phyloP scores from a whole-genome alignment of 1,284 basidiomycete genomes.

The Stereum hirsutum region DNA sequence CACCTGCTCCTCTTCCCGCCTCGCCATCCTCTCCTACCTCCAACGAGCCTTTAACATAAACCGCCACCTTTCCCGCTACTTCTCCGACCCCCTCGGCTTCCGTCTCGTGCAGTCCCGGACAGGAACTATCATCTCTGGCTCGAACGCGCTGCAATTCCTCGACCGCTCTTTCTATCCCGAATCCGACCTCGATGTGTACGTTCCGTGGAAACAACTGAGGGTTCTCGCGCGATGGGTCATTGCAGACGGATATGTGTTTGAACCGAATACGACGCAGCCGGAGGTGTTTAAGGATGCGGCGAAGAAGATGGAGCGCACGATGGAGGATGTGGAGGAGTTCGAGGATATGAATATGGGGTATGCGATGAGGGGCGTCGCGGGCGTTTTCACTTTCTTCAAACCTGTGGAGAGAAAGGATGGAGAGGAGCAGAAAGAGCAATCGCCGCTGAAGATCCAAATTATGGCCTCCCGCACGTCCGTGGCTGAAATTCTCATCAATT shows the following conservation, averaged over 20 bases:
- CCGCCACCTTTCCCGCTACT: constrained; percentile 17
- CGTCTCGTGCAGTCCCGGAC: constrained; percentile 34
- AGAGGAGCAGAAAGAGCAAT: not conserved
- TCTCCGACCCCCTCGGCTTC: constrained; percentile 25
- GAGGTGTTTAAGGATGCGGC: not conserved
- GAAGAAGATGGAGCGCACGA: not conserved
- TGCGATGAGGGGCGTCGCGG: constrained; percentile 5
- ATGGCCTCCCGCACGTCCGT: constrained; percentile 19
- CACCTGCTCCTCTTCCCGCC: not conserved
- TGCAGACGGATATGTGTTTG: not conserved
- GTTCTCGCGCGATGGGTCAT: not conserved
- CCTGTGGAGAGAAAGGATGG: constrained; percentile 2
- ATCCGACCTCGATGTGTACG: constrained; percentile 41
- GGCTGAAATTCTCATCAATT: constrained; percentile 26
- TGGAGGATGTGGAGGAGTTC: not conserved
- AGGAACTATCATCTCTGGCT: constrained; percentile 40
- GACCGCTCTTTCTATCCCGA: constrained; percentile 31
- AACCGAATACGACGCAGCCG: not conserved
- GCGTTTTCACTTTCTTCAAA: not conserved
- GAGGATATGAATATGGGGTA: not conserved
- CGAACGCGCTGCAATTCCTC: constrained; percentile 39
- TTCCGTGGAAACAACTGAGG: constrained; percentile 13
- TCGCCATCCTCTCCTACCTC: constrained; percentile 3
- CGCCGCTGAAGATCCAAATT: constrained; percentile 24
- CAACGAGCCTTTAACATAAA: constrained; percentile 17